phyloP scores from a whole-genome alignment of 2,329 filamentous ascomycete genomes.

The Achaetomium macrosporum region DNA sequence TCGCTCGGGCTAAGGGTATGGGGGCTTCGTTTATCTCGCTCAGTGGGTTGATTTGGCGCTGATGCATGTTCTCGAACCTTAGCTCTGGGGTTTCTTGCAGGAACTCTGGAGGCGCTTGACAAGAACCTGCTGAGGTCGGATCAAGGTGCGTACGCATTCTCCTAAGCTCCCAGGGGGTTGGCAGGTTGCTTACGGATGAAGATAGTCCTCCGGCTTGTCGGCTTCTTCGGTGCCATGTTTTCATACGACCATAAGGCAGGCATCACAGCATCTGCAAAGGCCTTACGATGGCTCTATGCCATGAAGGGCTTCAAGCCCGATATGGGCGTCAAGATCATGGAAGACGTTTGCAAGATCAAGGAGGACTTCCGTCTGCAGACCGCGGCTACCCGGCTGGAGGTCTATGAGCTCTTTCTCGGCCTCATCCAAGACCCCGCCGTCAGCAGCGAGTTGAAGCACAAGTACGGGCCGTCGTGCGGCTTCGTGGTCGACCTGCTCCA shows the following conservation, averaged over 20 bases:
- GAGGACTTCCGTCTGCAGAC: conserved; percentile 53
- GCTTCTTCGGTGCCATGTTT: conserved; percentile 55
- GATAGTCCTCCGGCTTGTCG: conserved; percentile 31
- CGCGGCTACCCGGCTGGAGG: conserved; percentile 44
- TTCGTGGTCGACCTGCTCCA: conserved; percentile 47
- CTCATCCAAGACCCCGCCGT: conserved; percentile 41
- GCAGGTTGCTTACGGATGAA: no score
- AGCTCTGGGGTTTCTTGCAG: conserved; percentile 53
- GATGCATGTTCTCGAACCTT: not conserved
- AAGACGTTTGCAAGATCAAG: conserved; percentile 44
- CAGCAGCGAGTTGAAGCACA: conserved; percentile 39
- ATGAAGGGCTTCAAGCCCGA: conserved; percentile 48
- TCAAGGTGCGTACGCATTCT: conserved; percentile 36
- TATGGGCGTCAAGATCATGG: conserved; percentile 44
- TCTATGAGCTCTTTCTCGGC: conserved; percentile 44
- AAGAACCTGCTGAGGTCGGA: conserved; percentile 42
- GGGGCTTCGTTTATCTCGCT: not conserved
- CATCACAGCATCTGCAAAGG: conserved; percentile 48
- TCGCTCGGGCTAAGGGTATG: conserved; percentile 47
- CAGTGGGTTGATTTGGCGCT: not conserved
- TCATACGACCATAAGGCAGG: conserved; percentile 55
- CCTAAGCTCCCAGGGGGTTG: no score
- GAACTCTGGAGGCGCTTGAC: conserved; percentile 45
- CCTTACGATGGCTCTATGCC: conserved; percentile 42
- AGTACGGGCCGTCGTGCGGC: conserved; percentile 37